A percentile compares a stretch with the other conserved stretches of the same genome.
Conservation (phyloP, 345 rosid species). For the Lepidium didymum region DNA sequence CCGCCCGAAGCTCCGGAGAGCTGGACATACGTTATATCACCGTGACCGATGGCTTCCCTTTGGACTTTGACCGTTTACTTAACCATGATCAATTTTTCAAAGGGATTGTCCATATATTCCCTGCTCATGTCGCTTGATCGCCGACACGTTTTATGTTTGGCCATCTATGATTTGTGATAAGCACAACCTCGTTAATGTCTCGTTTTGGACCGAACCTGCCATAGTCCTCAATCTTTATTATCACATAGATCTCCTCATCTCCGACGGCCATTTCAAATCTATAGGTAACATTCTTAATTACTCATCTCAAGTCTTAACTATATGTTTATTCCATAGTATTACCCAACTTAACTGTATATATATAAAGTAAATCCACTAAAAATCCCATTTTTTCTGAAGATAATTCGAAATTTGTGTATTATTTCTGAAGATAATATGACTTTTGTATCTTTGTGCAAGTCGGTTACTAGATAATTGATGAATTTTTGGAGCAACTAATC, state of each 20-base stretch:
- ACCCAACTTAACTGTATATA: not conserved
- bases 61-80: conserved; percentile 48
- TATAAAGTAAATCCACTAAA: not conserved
- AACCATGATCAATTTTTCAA: conserved; percentile 57
- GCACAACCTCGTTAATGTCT: conserved; percentile 44
- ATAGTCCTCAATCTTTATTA: conserved; percentile 49
- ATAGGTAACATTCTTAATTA: conserved; percentile 27
- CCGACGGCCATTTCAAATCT: conserved; percentile 49
- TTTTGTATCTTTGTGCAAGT: not conserved
- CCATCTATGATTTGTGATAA: conserved; percentile 40
- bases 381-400: not conserved
- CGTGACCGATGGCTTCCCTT: conserved; percentile 48
- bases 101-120: conserved; percentile 44
- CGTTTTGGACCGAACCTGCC: conserved; percentile 71
- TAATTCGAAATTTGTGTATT: not conserved
- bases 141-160: conserved; percentile 64
- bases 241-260: conserved; percentile 46
- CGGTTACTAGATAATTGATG: not conserved
- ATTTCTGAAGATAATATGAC: not conserved
- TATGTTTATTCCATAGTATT: not conserved
- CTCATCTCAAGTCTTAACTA: not conserved
- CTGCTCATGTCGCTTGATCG: conserved; percentile 48
- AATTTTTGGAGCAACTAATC: too few relatives aligned
- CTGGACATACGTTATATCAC: conserved; percentile 52
- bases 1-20: conserved; percentile 18